Evolutionary conservation across 2,329 filamentous ascomycete species (phyloP), one percentile per base, ranked within the genome.

Genomic region (Raffaelea albimanens): DNA sequence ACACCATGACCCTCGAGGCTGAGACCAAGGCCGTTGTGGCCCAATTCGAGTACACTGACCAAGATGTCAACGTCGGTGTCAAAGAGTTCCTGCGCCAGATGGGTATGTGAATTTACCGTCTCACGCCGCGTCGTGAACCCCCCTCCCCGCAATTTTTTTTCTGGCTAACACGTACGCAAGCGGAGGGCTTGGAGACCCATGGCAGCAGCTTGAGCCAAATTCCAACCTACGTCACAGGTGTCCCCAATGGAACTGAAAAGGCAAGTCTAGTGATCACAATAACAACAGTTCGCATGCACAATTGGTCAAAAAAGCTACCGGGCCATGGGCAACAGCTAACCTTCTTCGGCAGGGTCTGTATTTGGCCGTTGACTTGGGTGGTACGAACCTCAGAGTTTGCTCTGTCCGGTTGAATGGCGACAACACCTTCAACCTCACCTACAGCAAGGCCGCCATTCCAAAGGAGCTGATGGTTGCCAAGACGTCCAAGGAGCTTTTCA

Each of bases 341-440:
- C 18, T 19, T n/a, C 19, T 21, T 45, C 48, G 21, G 52, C 58
- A 94, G 88, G 93, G 93, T 43, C 74, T 96, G 36, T 98, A 96
- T 69, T 82, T 98, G 61, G 91, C 93, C 36, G 90, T 98, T 55
- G 93, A 98, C 61, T 78, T 98, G n/a, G 93, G 93, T 53, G 93
- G 93, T 58, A 98, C 93, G 55, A 98, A 98, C 71, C 95, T 97
- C 68, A 85, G 93, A 58, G 93, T 98, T 60, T 98, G 93, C 71
- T 96, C 91, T 40, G 85, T 98, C 60, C 79, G 87, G 57, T 75
- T 98, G 52, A 90, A 95, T 63, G 93, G 93, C 60, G 88, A 97
- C 69, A 90, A 85, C 58, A 96, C 89, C 49, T 97, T 96, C 73
- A 87, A 87, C 66, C 79, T 97, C 58, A 94, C 85, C 46, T 94